Evolutionary conservation across 192 early-diverging fungal genomes (phyloP).

Genomic region (Coemansia sp.): DNA sequence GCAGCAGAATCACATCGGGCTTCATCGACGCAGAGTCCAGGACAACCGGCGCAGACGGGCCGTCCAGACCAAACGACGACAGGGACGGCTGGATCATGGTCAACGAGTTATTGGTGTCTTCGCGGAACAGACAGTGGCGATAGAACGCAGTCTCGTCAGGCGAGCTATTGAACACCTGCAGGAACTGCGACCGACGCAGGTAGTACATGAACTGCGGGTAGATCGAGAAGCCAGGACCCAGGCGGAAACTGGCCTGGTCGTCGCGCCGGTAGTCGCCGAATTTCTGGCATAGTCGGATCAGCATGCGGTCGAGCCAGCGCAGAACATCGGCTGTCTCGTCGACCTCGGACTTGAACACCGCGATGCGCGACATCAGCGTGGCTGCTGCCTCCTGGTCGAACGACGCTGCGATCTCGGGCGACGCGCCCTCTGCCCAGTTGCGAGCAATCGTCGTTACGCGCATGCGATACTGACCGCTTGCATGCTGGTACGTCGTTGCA

Average conservation of each 20-base stretch:
- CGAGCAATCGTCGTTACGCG: slow-evolving; percentile 94
- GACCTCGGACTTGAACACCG: slow-evolving; percentile 93
- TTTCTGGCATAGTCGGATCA: slow-evolving; percentile 96
- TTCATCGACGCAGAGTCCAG: slow-evolving; percentile 99
- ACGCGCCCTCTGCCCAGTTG: slow-evolving; percentile 77
- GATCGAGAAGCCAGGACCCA: slow-evolving; percentile 91
- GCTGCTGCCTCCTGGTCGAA: slow-evolving; percentile 99
- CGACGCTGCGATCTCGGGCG: slow-evolving; percentile 80
- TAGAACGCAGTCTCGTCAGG: slow-evolving; percentile 91
- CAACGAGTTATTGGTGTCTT: slow-evolving; percentile 94
- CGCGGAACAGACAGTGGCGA: slow-evolving; percentile 89
- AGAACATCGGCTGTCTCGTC: slow-evolving; percentile 97
- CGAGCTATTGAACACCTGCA: slow-evolving; percentile 98
- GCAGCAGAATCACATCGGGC: slow-evolving; percentile 82
- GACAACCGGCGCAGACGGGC: slow-evolving; percentile 82
- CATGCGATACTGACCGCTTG: slow-evolving; percentile 82
- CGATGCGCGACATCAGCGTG: slow-evolving; percentile 95
- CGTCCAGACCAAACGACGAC: slow-evolving; percentile 87
- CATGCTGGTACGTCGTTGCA: slow-evolving; percentile 94
- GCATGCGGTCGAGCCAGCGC: slow-evolving; percentile 96
- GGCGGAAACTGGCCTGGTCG: slow-evolving; percentile 86
- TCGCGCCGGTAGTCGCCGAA: slow-evolving; percentile 97
- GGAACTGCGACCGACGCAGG: slow-evolving; percentile 90
- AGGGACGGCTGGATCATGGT: slow-evolving; percentile 99
- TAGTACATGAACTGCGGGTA: slow-evolving; percentile 99